Conservation (phyloP, 495 filamentous ascomycete genomes). For the Aspergillus coremiiformis region DNA sequence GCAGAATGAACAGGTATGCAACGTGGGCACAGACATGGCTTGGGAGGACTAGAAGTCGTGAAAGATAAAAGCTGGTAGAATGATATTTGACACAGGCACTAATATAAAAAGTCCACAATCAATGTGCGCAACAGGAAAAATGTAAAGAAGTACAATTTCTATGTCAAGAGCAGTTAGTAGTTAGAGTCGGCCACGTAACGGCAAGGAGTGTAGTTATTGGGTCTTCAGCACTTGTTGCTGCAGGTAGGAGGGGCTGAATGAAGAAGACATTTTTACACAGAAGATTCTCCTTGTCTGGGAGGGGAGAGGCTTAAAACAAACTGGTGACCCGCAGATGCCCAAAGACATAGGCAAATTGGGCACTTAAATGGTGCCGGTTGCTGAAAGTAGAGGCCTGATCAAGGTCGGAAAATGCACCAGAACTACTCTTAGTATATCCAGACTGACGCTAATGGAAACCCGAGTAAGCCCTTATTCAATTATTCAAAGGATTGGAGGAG, state of each 20-base stretch:
- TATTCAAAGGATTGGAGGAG: no score
- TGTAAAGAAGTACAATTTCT: background rate
- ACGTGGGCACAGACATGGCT: slow-evolving; percentile 29
- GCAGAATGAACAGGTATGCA: slow-evolving; percentile 34
- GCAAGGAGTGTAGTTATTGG: background rate
- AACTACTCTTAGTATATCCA: background rate
- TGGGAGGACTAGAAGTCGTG: background rate
- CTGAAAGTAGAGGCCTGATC: background rate
- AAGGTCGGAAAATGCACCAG: background rate
- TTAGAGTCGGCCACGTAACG: background rate
- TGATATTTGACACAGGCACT: background rate
- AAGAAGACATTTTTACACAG: no score
- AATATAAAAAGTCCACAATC: background rate
- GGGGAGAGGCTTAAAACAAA: background rate
- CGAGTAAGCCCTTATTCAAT: background rate
- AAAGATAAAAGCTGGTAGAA: background rate
- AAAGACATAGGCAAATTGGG: slow-evolving; percentile 5
- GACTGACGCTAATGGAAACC: background rate
- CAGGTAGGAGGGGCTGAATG: background rate
- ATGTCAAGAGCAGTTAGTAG: background rate
- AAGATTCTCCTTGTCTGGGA: no score
- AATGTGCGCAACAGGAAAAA: background rate
- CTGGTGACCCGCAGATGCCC: background rate
- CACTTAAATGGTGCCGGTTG: background rate
- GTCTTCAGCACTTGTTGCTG: background rate